Evolutionary conservation across 1,284 basidiomycete species (phyloP), one percentile per base, ranked within the genome.

Genomic region (Athelia sp.): DNA sequence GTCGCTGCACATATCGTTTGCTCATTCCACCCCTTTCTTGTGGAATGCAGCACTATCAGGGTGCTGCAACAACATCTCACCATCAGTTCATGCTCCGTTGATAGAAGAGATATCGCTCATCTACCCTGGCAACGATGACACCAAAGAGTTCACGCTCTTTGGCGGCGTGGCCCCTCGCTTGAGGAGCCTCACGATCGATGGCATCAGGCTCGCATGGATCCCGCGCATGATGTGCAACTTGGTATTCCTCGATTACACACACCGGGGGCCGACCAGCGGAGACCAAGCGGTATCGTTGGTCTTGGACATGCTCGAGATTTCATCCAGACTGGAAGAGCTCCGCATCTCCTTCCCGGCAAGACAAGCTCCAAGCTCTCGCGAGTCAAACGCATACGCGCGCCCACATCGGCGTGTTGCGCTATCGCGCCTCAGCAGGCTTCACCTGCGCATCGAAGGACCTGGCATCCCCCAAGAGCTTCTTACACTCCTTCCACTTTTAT

Each of bases 101-200:
- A 65, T 87, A 36, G 75, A 79, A 53, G 74, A 78, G n/a, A 64
- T 87, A 23, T 70, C 68, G 4, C 72, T 87, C 17, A 62, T 79
- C 15, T 81, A 83, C 59, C 76, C 79, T 18, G 66, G 67, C 43
- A 87, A 87, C 57, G 84, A 87, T 54, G 83, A 86, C 59, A 70
- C 72, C 17, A 81, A 81, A 60, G 79, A 82, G 59, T 87, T 82
- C 53, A 64, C 67, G 43, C 72, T 85, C 38, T 87, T 87, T 62
- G 73, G 73, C 32, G 82, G 79, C n/a, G 65, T 70, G 54, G 74
- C 83, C 1, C 84, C 84, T 3, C 72, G 66, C 21, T 68, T 87
- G 11, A 67, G 72, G 35, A 69, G 71, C 17, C 69, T 76, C 36
- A 78, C 75, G 1, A 51, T 87, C n/a, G 76, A 82, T 50, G 84